These are phyloP conservation scores for Colletotrichum scovillei DNA, from an alignment of 2,329 filamentous ascomycete species.

Conservation along the genomic window DNA sequence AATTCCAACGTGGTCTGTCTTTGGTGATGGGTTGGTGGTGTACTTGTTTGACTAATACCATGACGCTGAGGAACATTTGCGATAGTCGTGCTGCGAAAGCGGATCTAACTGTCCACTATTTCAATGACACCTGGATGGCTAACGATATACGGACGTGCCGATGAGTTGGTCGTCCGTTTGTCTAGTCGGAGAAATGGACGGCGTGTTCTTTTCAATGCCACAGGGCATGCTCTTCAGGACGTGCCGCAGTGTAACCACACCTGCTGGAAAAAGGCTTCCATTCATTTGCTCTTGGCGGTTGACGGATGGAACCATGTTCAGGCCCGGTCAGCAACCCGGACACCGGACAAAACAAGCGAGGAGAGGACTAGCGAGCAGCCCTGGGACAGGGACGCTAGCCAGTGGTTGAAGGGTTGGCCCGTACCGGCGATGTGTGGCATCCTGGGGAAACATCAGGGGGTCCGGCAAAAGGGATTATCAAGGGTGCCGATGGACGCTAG, in stretches of 20 bases:
- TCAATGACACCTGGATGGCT: slow-evolving; percentile 21
- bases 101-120: slow-evolving; percentile 2
- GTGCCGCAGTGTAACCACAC: slow-evolving; percentile 9
- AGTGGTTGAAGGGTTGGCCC: slow-evolving; percentile 25
- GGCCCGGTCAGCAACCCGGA: not conserved
- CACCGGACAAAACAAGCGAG: slow-evolving; percentile 1
- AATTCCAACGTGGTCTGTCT: not conserved
- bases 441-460: slow-evolving; percentile 23
- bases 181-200: slow-evolving; percentile 12
- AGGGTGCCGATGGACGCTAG: not conserved
- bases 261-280: not conserved
- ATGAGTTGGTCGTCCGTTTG: slow-evolving; percentile 12
- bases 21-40: slow-evolving; percentile 4
- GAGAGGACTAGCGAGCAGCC: not conserved
- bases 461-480: slow-evolving; percentile 13
- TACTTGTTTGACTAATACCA: not conserved
- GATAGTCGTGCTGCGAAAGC: not conserved
- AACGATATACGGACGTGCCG: slow-evolving; percentile 6
- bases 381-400: slow-evolving; percentile 14
- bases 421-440: slow-evolving; percentile 15
- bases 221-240: slow-evolving; percentile 11
- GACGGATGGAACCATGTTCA: slow-evolving; percentile 15
- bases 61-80: slow-evolving; percentile 18
- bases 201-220: slow-evolving; percentile 3
- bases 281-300: slow-evolving; percentile 7